A percentile compares a stretch with the other conserved stretches of the same genome.
phyloP scores from a whole-genome alignment of 2,329 filamentous ascomycete species.

The Aquanectria penicillioides region DNA sequence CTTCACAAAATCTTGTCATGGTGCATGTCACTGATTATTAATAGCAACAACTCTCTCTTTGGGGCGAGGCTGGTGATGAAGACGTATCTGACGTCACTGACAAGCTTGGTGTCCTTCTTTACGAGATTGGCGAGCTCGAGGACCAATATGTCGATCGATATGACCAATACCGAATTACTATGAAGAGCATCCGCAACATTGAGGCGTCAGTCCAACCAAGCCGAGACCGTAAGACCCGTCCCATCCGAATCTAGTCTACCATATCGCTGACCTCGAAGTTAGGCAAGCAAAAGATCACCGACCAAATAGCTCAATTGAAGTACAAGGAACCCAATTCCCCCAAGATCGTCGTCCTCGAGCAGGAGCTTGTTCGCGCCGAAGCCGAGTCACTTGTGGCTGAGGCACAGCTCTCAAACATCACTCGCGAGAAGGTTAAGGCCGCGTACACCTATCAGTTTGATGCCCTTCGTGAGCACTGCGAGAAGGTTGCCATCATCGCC shows the following conservation, averaged over 20 bases:
- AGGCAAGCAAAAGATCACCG: conserved; percentile 99
- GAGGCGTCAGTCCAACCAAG: conserved; percentile 98
- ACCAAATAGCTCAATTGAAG: conserved; percentile 98
- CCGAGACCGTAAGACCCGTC: conserved; percentile 81
- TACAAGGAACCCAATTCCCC: conserved; percentile 99
- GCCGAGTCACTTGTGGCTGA: conserved; percentile 99
- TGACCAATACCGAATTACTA: conserved; percentile 98
- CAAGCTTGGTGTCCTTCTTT: conserved; percentile 96
- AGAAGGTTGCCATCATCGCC: conserved; percentile 98
- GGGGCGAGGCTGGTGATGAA: conserved; percentile 95
- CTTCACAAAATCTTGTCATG: not conserved
- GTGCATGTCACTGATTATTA: conserved; percentile 20
- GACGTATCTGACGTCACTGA: conserved; percentile 99
- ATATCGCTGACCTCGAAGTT: conserved; percentile 19
- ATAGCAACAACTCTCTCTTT: conserved; percentile 98
- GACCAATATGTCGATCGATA: conserved; percentile 99
- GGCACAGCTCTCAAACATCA: conserved; percentile 98
- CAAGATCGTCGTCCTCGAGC: conserved; percentile 96
- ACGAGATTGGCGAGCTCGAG: conserved; percentile 98
- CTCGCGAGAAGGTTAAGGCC: conserved; percentile 98
- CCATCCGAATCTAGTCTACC: not conserved
- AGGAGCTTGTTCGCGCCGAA: conserved; percentile 97
- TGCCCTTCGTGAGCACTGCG: conserved; percentile 94
- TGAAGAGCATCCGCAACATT: conserved; percentile 99
- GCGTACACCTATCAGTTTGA: conserved; percentile 99